These are phyloP conservation scores for Capsaspora owczarzaki DNA, from an alignment of 78 protist species.

Conservation along the genomic window DNA sequence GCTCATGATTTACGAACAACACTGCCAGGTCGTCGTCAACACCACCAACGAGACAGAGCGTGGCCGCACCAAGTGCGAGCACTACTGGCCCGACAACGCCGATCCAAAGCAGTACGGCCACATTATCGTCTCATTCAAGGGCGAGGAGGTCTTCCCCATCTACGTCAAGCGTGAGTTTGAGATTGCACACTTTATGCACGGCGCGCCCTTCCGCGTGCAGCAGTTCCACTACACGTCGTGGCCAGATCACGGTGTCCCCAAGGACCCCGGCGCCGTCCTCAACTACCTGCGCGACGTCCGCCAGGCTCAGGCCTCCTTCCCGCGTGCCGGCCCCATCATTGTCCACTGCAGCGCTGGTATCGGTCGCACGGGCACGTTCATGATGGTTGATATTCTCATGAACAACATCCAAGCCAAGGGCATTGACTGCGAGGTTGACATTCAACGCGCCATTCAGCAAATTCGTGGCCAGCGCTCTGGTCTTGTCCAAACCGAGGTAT, in stretches of 20 bases:
- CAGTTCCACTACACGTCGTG: slow-evolving; percentile 12
- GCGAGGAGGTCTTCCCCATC: not conserved
- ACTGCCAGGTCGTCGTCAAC: not conserved
- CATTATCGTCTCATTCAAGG: not conserved
- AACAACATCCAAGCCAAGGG: not conserved
- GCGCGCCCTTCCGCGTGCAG: not conserved
- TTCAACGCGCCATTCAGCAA: not conserved
- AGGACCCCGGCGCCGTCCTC: not conserved
- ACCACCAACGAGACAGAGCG: not conserved
- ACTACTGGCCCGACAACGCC: not conserved
- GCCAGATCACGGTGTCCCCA: slow-evolving; percentile 19
- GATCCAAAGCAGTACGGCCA: not conserved
- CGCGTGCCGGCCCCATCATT: not conserved
- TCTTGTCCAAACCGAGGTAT: slow-evolving; percentile 13
- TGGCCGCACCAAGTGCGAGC: not conserved
- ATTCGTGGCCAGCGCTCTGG: slow-evolving; percentile 14
- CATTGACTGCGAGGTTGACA: slow-evolving; percentile 3
- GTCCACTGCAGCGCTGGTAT: slow-evolving; percentile 21
- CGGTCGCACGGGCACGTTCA: slow-evolving; percentile 18
- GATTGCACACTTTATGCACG: not conserved
- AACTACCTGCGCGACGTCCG: not conserved
- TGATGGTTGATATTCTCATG: not conserved
- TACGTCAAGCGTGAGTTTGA: not conserved
- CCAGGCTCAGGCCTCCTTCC: not conserved
- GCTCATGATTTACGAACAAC: not conserved